These are phyloP conservation scores for Trematosphaeria pertusa DNA, from an alignment of 2,329 filamentous ascomycete species.

Conservation along the genomic window DNA sequence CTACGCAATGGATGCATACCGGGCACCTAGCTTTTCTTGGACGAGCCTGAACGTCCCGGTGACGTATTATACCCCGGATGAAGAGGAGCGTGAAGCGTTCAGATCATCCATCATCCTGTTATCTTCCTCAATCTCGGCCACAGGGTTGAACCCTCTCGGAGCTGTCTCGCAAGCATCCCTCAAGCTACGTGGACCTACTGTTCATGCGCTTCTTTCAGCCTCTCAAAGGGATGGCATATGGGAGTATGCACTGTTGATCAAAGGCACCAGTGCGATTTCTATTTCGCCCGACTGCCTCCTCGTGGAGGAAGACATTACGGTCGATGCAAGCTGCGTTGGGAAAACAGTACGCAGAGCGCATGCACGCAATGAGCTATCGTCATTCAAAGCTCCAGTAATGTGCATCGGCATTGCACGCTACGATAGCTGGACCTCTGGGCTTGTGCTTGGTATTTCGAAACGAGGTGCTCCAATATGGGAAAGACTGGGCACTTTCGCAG, in stretches of 20 bases:
- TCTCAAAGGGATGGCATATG: constrained; percentile 20
- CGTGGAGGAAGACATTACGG: constrained; percentile 14
- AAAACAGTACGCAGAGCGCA: constrained; percentile 32
- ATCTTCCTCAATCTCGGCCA: constrained; percentile 18
- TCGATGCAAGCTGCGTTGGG: constrained; percentile 4
- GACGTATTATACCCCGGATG: constrained; percentile 28
- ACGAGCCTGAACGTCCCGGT: constrained; percentile 36
- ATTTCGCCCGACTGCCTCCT: constrained; percentile 40
- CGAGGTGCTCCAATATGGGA: constrained; percentile 20
- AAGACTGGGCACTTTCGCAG: constrained; percentile 40
- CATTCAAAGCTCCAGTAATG: constrained; percentile 32
- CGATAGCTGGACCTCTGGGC: constrained; percentile 32
- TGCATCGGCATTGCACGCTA: constrained; percentile 36
- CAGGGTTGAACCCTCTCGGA: constrained; percentile 38
- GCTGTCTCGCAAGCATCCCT: constrained; percentile 32
- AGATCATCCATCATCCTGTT: constrained; percentile 22
- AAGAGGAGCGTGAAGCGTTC: constrained; percentile 28
- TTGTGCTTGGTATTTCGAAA: constrained; percentile 34
- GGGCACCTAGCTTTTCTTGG: constrained; percentile 43
- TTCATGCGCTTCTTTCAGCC: constrained; percentile 24
- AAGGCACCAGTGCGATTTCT: constrained; percentile 32
- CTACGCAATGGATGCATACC: constrained; percentile 29
- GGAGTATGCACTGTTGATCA: constrained; percentile 35
- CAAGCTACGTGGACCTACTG: constrained; percentile 28
- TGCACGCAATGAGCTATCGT: constrained; percentile 11